Conservation (phyloP, 805 yeast genomes). For the Kodamaea sagamina region DNA sequence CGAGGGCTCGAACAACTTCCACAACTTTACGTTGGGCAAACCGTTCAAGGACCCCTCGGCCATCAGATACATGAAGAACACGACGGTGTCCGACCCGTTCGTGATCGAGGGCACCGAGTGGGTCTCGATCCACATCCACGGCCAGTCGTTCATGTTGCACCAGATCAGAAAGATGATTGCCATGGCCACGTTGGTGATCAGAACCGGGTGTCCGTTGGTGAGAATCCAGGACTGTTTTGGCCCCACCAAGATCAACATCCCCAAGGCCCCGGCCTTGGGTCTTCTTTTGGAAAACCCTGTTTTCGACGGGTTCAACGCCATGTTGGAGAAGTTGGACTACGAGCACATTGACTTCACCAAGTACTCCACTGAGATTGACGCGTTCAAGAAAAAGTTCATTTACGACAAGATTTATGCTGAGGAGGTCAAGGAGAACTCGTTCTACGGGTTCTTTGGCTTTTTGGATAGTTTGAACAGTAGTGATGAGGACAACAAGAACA, state of each 20-base stretch:
- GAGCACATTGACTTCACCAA: constrained; percentile 68
- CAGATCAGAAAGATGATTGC: constrained; percentile 98
- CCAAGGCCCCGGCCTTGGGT: constrained; percentile 97
- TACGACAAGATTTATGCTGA: constrained; percentile 91
- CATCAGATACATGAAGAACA: constrained; percentile 73
- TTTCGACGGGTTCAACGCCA: constrained; percentile 78
- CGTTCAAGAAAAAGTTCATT: constrained; percentile 81
- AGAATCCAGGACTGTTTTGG: constrained; percentile 80
- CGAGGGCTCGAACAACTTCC: constrained; percentile 90
- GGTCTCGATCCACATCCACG: constrained; percentile 94
- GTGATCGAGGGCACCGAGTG: constrained; percentile 93
- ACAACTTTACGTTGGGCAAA: constrained; percentile 84
- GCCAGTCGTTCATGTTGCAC: constrained; percentile 97
- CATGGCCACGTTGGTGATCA: constrained; percentile 81
- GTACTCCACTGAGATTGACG: constrained; percentile 72
- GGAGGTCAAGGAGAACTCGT: constrained; percentile 84
- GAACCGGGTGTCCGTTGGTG: constrained; percentile 80
- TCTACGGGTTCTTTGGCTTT: constrained; percentile 87
- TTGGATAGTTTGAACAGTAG: constrained; percentile 66
- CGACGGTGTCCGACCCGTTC: constrained; percentile 83
- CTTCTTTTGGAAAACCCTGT: constrained; percentile 88
- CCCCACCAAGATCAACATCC: constrained; percentile 76
- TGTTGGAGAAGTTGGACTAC: constrained; percentile 74
- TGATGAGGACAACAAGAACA: constrained; percentile 20
- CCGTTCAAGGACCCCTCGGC: constrained; percentile 83